phyloP scores from a whole-genome alignment of 768 basidiomycete genomes.

The Clitopilus hobsonii region DNA sequence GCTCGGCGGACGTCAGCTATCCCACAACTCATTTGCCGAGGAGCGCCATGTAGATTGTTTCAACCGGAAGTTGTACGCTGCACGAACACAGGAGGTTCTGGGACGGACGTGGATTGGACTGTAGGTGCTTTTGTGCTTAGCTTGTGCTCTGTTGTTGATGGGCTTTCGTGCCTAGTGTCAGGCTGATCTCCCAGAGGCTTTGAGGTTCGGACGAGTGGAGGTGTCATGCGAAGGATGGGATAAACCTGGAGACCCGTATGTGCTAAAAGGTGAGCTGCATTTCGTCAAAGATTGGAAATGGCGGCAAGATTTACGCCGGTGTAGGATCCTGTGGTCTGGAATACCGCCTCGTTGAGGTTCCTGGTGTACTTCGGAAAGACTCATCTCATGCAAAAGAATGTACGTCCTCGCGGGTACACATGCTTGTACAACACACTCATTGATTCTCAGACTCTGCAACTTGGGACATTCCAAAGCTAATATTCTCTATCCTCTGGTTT shows the following conservation, averaged over 20 bases:
- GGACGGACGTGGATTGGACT: slow-evolving; percentile 88
- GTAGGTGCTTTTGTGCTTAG: slow-evolving; percentile 33
- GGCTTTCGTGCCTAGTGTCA: slow-evolving; percentile 57
- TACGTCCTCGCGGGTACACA: too few relatives aligned
- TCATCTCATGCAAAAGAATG: slow-evolving; percentile 17
- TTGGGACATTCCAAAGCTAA: slow-evolving; percentile 38
- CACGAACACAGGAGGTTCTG: slow-evolving; percentile 70
- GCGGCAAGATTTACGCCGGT: too few relatives aligned
- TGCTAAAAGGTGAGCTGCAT: slow-evolving; percentile 76
- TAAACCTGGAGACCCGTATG: slow-evolving; percentile 73
- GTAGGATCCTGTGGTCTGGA: slow-evolving; percentile 84
- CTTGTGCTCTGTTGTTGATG: neutral
- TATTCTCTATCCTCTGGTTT: slow-evolving; percentile 58
- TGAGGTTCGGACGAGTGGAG: slow-evolving; percentile 82
- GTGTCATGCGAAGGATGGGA: slow-evolving; percentile 92
- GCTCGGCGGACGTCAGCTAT: slow-evolving; percentile 65
- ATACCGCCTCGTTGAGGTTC: slow-evolving; percentile 75
- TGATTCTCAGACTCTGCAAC: slow-evolving; percentile 25
- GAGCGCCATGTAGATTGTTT: slow-evolving; percentile 71
- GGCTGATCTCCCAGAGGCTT: slow-evolving; percentile 77
- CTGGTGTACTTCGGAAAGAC: slow-evolving; percentile 34
- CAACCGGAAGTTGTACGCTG: slow-evolving; percentile 86
- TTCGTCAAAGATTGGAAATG: too few relatives aligned
- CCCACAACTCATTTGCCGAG: slow-evolving; percentile 76
- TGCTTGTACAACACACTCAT: too few relatives aligned